phyloP scores from a whole-genome alignment of 805 yeast species.

The Candida sphagnicola region DNA sequence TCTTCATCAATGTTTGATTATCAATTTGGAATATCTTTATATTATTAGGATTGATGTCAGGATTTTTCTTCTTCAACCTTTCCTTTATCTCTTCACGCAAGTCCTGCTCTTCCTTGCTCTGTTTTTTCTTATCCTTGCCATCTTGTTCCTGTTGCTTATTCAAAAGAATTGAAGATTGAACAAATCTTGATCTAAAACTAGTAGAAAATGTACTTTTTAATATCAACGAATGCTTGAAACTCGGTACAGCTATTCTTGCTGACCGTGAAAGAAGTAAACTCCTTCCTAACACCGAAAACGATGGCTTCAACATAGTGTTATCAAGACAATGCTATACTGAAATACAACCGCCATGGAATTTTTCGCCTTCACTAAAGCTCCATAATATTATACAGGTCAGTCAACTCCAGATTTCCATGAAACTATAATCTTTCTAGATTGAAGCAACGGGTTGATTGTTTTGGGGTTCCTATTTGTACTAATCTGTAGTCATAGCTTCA shows the following conservation, averaged over 20 bases:
- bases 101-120: conserved; percentile 26
- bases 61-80: conserved; percentile 24
- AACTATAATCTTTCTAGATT: too few relatives aligned
- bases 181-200: background rate
- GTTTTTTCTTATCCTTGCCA: conserved; percentile 10
- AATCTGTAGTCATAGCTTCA: too few relatives aligned
- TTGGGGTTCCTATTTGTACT: too few relatives aligned
- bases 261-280: background rate
- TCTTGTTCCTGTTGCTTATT: conserved; percentile 6
- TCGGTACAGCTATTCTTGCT: background rate
- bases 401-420: too few relatives aligned
- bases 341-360: too few relatives aligned
- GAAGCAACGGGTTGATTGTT: too few relatives aligned
- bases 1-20: conserved; percentile 9
- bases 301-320: conserved; percentile 3
- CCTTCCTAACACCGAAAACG: conserved; percentile 1
- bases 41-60: conserved; percentile 24
- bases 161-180: background rate
- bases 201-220: conserved; percentile 1
- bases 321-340: too few relatives aligned
- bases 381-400: too few relatives aligned
- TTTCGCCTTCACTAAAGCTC: background rate
- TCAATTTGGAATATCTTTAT: conserved; percentile 27
- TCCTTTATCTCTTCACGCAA: conserved; percentile 32
- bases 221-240: background rate